Evolutionary conservation across 78 protist species (phyloP), one percentile per base, ranked within the genome.

Genomic region (Tieghemostelium lacteum): DNA sequence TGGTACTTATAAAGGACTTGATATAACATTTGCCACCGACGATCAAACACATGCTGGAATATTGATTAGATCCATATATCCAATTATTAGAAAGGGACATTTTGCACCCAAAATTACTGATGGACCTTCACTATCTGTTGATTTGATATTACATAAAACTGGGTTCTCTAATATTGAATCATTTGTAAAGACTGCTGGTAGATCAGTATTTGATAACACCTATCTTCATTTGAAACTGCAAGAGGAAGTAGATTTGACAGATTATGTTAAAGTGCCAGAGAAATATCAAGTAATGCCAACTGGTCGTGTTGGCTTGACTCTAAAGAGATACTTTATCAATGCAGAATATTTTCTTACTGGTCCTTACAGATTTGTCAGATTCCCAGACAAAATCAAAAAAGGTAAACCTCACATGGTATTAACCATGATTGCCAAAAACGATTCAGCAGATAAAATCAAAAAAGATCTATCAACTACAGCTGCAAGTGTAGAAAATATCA

Each of bases 401-500:
- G 91, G 91, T 3, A 83, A 83, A 57, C 71, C 63, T 36, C 69
- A 83, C 37, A 83, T 83, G 91, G 58, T 29, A 61, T 33, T 57
- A 26, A 50, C 75, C 22, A 20, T 69, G 16, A n/a, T 29, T 6
- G 5, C 39, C 5, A 19, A 54, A 20, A 78, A 72, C 2, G 31
- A 60, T 20, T 26, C 20, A 36, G 39, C 36, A 6, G 16, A n/a
- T 1, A 19, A 61, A 49, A 83, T 83, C 24, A 66, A 67, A 50
- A 73, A 66, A 19, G 49, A 28, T 39, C 42, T 73, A 0, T 49
- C 57, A 7, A 63, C 91, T 0, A 83, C 91, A 0, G 50, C 37
- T 19, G 71, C 67, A 0, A 19, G 75, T 4, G 33, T 83, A 0
- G 42, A 69, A 24, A 69, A 69, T 24, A 34, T 54, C 16, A 24